These are phyloP conservation scores for Bimuria novae-zelandiae DNA, from an alignment of 2,329 filamentous ascomycete species.

Conservation along the genomic window DNA sequence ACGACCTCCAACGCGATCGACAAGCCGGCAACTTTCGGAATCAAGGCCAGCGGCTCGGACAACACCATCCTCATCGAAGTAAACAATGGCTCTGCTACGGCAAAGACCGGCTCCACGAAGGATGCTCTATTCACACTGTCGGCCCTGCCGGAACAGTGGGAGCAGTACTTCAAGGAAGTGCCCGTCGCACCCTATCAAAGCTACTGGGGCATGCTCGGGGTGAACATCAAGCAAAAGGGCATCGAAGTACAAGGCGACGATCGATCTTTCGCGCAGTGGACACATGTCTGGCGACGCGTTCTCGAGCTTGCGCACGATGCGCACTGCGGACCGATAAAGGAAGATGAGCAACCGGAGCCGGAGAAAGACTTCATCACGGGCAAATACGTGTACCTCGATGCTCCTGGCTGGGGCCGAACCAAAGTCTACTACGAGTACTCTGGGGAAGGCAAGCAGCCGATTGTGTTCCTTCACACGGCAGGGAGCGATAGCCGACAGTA, in stretches of 20 bases:
- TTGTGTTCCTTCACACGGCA: conserved; percentile 53
- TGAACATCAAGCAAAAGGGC: conserved; percentile 57
- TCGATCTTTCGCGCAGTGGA: conserved; percentile 51
- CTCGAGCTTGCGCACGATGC: conserved; percentile 56
- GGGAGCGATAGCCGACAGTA: conserved; percentile 56
- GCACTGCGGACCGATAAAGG: conserved; percentile 50
- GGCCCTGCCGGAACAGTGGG: conserved; percentile 53
- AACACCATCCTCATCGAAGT: conserved; percentile 41
- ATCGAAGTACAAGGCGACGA: conserved; percentile 55
- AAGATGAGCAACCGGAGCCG: conserved; percentile 44
- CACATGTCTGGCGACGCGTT: conserved; percentile 54
- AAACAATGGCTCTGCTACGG: conserved; percentile 35
- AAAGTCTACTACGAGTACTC: conserved; percentile 57
- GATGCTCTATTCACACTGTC: conserved; percentile 47
- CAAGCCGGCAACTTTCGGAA: conserved; percentile 39
- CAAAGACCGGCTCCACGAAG: conserved; percentile 32
- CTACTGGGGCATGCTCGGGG: conserved; percentile 53
- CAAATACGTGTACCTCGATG: conserved; percentile 53
- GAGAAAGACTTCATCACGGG: conserved; percentile 53
- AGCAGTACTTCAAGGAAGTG: conserved; percentile 51
- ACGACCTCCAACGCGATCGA: conserved; percentile 42
- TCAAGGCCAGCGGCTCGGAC: conserved; percentile 42
- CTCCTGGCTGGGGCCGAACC: conserved; percentile 54
- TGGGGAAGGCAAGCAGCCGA: conserved; percentile 53
- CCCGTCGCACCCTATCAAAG: conserved; percentile 52